A percentile compares a stretch with the other conserved stretches of the same genome.
phyloP scores from a whole-genome alignment of 257 asterid species.

The Nicotiana obtusifolia region DNA sequence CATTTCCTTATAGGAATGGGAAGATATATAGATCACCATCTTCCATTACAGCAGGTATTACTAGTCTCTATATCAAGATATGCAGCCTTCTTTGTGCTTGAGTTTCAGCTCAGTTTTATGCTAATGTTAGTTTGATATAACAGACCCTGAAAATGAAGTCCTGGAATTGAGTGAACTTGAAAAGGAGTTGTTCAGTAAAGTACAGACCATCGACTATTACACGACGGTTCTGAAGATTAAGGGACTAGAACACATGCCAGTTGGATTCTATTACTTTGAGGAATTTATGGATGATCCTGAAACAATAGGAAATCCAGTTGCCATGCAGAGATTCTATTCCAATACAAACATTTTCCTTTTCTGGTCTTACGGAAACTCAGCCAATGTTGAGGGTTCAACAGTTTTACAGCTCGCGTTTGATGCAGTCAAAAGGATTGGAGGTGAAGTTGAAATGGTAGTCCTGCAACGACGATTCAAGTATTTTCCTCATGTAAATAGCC shows the following conservation, averaged over 20 bases:
- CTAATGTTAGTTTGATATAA: not conserved
- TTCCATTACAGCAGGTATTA: constrained; percentile 29
- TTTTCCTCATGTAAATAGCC: constrained; percentile 67
- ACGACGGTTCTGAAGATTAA: constrained; percentile 75
- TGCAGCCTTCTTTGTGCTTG: not conserved
- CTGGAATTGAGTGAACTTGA: constrained; percentile 60
- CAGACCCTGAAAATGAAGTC: constrained; percentile 35
- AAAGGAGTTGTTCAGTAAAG: constrained; percentile 58
- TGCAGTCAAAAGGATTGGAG: constrained; percentile 69
- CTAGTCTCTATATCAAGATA: too few relatives aligned
- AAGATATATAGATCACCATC: constrained; percentile 49
- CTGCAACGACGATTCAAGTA: constrained; percentile 66
- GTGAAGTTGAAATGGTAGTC: constrained; percentile 39
- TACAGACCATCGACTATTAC: constrained; percentile 65
- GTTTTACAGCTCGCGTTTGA: constrained; percentile 52
- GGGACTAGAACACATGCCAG: constrained; percentile 63
- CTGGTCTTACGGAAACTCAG: constrained; percentile 85
- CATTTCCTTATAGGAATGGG: constrained; percentile 60
- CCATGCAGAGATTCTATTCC: constrained; percentile 65
- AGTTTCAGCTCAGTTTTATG: not conserved
- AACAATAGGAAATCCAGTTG: constrained; percentile 80
- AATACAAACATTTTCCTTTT: constrained; percentile 58
- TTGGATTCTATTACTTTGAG: constrained; percentile 71
- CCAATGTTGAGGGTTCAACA: constrained; percentile 33
- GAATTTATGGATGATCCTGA: constrained; percentile 77